Evolutionary conservation across 2,329 filamentous ascomycete species (phyloP), one percentile per base, ranked within the genome.

Genomic region (Microdochium trichocladiopsis): DNA sequence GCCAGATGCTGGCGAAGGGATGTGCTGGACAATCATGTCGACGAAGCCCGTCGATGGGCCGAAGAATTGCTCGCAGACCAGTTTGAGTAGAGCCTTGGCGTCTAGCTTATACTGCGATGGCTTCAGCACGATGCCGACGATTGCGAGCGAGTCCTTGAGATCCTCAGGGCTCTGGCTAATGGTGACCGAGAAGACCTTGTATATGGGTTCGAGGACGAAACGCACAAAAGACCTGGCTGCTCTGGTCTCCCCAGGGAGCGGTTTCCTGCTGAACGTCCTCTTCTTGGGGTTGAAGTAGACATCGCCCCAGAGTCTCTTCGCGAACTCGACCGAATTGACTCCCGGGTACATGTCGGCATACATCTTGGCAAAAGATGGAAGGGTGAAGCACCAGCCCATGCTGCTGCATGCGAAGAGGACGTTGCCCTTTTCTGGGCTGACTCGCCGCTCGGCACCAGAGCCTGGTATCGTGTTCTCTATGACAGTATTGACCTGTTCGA

Each of bases 351-450:
- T 90, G 59, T 96, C 88, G 5, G 91, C 85, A 67, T 99, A 99
- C 90, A 96, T 95, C 68, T 90, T 92, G 12, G 94, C 88, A 66
- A 99, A 99, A 1, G 92, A 96, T 56, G 86, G 86, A 31, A 99
- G 75, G 0, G 92, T 97, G 67, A 99, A 96, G 68, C 90, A 95
- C 94, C 94, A 99, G 52, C 89, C 88, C 87, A 97, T 93, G 55
- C 84, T 87, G 49, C 88, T 90, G 68, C 90, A 96, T 1, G 93
- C 89, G 66, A 99, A 99, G 10, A 95, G 85, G n/a, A 99, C 94
- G 66, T 99, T 99, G 56, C 94, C 94, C 72, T 92, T 96, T 66
- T 99, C 94, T 0, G 94, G 94, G 60, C 93, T 97, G 56, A 99
- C 71, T 57, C 94, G 83, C 69, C 83, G 84, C 55, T 80, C 83